Evolutionary conservation across 805 yeast species (phyloP).

Genomic region (Starmerella bombicola): DNA sequence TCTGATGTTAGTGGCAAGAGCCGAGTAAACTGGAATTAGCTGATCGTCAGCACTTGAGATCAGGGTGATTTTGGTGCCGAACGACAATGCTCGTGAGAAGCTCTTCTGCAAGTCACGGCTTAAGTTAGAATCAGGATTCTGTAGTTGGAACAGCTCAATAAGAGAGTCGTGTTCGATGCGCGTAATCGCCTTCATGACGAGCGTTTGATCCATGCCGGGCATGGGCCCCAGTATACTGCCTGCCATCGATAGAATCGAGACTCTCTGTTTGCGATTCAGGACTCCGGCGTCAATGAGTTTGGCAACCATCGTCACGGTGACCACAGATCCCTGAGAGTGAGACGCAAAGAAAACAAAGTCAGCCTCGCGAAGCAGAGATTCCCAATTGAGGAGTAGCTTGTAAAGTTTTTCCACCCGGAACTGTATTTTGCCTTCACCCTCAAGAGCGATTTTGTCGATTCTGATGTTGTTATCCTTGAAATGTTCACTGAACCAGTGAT

Average conservation of each 20-base stretch:
- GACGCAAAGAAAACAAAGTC: constrained; percentile 86
- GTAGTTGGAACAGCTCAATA: constrained; percentile 78
- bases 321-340: constrained; percentile 95
- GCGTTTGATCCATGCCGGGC: constrained; percentile 73
- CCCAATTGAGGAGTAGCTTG: constrained; percentile 57
- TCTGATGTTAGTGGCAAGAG: constrained; percentile 63
- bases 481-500: constrained; percentile 44
- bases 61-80: constrained; percentile 65
- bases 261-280: constrained; percentile 33
- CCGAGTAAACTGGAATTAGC: constrained; percentile 81
- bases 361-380: constrained; percentile 41
- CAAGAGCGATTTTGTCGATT: constrained; percentile 85
- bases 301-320: constrained; percentile 67
- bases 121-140: constrained; percentile 57
- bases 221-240: constrained; percentile 92
- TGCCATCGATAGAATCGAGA: constrained; percentile 85
- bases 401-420: constrained; percentile 76
- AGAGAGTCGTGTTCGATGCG: constrained; percentile 81
- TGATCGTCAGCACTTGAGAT: constrained; percentile 91
- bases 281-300: constrained; percentile 51
- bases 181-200: constrained; percentile 77
- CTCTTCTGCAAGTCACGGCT: constrained; percentile 60
- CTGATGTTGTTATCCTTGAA: constrained; percentile 33
- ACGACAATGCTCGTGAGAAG: constrained; percentile 47
- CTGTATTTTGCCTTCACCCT: constrained; percentile 82